These are phyloP conservation scores for Polygonum maritimum DNA, from an alignment of 148 eudicot species.

Conservation along the genomic window DNA sequence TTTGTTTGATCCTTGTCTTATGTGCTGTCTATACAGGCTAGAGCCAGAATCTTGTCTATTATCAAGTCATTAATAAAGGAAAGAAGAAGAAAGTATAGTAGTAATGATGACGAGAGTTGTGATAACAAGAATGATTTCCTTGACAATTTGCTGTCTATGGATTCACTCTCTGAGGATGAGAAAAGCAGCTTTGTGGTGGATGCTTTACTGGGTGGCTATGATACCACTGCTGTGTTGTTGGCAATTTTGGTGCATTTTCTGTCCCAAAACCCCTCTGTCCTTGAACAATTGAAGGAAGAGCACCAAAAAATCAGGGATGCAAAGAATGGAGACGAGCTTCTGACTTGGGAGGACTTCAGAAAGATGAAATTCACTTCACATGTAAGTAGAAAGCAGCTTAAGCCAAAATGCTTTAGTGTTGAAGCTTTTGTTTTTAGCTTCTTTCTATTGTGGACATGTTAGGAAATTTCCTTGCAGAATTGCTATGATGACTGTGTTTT, in stretches of 20 bases:
- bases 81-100: constrained; percentile 30
- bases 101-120: constrained; percentile 9
- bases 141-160: constrained; percentile 39
- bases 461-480: constrained; percentile 4
- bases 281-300: constrained; percentile 43
- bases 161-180: constrained; percentile 55
- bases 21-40: constrained; percentile 49
- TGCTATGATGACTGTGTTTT: neutral
- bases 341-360: constrained; percentile 53
- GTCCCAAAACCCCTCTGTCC: constrained; percentile 33
- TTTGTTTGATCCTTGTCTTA: constrained; percentile 5
- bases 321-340: constrained; percentile 30
- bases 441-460: constrained; percentile 2
- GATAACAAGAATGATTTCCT: constrained; percentile 37
- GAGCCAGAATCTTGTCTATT: constrained; percentile 54
- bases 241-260: constrained; percentile 47
- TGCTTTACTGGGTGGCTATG: constrained; percentile 63
- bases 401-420: neutral
- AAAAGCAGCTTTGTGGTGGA: constrained; percentile 65
- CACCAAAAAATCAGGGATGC: constrained; percentile 34
- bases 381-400: constrained; percentile 18
- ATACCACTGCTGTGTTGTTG: constrained; percentile 50
- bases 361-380: constrained; percentile 47
- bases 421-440: neutral
- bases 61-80: constrained; percentile 60